Conservation (phyloP, 2,329 filamentous ascomycete species). For the Diaporthe australafricana region DNA sequence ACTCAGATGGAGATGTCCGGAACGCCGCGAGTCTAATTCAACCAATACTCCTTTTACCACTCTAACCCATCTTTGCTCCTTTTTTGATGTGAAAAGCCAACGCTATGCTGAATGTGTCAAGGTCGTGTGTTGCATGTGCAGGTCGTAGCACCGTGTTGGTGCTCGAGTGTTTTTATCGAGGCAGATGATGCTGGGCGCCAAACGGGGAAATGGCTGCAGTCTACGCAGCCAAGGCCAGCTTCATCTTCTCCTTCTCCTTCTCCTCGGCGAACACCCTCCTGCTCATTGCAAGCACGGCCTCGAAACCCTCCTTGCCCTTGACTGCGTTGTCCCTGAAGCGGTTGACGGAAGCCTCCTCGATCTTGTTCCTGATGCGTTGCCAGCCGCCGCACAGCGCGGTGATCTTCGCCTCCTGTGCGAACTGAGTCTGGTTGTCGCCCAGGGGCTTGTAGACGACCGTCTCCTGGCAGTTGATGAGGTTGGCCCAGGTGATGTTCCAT, state of each 20-base stretch:
- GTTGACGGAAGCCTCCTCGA: conserved; percentile 91
- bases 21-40: conserved; percentile 31
- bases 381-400: conserved; percentile 95
- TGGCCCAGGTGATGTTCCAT: conserved; percentile 92
- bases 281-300: conserved; percentile 94
- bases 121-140: conserved; percentile 31
- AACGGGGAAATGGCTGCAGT: not conserved
- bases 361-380: conserved; percentile 96
- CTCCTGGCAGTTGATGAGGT: conserved; percentile 91
- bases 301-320: conserved; percentile 93
- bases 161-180: not conserved
- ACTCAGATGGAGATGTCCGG: conserved; percentile 1
- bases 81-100: conserved; percentile 30
- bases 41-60: conserved; percentile 13
- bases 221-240: conserved; percentile 28
- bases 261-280: conserved; percentile 92
- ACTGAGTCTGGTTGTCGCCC: conserved; percentile 74
- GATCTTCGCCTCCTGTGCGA: conserved; percentile 90
- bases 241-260: conserved; percentile 68
- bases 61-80: conserved; percentile 17
- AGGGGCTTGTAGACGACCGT: conserved; percentile 86
- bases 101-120: conserved; percentile 36
- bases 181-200: not conserved
- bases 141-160: conserved; percentile 29
- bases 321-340: conserved; percentile 92